phyloP scores from a whole-genome alignment of 495 filamentous ascomycete genomes.

The Aspergillus haitiensis region DNA sequence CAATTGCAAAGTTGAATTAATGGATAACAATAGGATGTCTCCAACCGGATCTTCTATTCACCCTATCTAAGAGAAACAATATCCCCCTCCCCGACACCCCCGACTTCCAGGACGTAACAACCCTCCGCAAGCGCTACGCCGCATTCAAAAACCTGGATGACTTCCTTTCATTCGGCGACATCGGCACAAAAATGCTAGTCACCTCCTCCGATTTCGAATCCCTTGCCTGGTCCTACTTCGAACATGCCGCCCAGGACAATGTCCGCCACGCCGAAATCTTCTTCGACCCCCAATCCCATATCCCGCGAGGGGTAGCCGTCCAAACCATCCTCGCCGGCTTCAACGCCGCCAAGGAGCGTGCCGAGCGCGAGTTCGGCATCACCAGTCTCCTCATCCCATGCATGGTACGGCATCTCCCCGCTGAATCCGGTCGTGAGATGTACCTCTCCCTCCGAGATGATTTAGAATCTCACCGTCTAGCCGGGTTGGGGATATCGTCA shows the following conservation, averaged over 20 bases:
- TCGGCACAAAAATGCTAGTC: not conserved
- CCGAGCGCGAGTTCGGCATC: conserved; percentile 1
- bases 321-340: not conserved
- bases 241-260: not conserved
- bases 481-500: not conserved
- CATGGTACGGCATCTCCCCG: not conserved
- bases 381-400: not conserved
- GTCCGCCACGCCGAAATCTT: conserved; percentile 1
- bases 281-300: not conserved
- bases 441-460: conserved; percentile 1
- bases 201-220: not conserved
- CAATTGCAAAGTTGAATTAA: not conserved
- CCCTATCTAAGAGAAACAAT: not conserved
- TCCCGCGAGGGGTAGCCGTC: not conserved
- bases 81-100: conserved; percentile 1
- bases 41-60: not conserved
- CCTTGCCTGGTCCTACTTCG: not conserved
- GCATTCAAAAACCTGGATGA: not conserved
- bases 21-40: not conserved
- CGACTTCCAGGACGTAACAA: not conserved
- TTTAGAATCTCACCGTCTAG: not conserved
- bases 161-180: not conserved
- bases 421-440: not conserved
- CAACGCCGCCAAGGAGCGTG: not conserved
- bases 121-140: not conserved